Conservation (phyloP, 257 asterid genomes). For the Scutellaria baicalensis region DNA sequence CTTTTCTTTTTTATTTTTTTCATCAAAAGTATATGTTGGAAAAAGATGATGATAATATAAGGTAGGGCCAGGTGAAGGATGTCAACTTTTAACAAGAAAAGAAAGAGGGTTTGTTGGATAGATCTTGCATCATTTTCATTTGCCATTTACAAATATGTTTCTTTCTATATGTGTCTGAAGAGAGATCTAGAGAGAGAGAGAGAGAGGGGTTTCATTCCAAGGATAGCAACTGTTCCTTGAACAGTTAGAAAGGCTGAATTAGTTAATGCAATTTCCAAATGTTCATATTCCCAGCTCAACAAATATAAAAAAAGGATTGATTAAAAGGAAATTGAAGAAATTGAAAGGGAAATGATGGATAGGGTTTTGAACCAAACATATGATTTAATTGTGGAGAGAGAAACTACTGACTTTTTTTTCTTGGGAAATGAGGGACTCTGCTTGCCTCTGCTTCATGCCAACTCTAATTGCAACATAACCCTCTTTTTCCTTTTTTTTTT, state of each 20-base stretch:
- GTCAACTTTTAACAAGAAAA: constrained; percentile 25
- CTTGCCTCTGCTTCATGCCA: neutral
- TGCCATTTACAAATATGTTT: constrained; percentile 17
- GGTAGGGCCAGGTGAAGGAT: constrained; percentile 21
- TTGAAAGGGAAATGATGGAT: neutral
- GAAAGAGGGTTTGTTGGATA: constrained; percentile 19
- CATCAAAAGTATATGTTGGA: no score
- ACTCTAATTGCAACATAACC: neutral
- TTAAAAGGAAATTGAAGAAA: neutral
- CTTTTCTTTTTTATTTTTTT: no score
- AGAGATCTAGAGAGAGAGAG: neutral
- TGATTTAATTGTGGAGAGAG: constrained; percentile 24
- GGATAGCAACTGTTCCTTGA: constrained; percentile 22
- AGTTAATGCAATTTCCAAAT: constrained; percentile 9
- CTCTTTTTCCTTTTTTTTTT: neutral
- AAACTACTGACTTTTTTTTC: constrained; percentile 13
- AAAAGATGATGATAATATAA: neutral
- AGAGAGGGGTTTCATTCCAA: constrained; percentile 9
- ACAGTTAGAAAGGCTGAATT: constrained; percentile 19
- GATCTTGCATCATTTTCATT: constrained; percentile 26
- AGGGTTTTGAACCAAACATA: constrained; percentile 10
- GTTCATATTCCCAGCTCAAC: neutral
- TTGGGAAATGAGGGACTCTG: constrained; percentile 26
- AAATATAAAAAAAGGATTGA: neutral
- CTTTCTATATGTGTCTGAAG: neutral